Conservation (phyloP, 495 filamentous ascomycete genomes). For the Neurospora sp. region DNA sequence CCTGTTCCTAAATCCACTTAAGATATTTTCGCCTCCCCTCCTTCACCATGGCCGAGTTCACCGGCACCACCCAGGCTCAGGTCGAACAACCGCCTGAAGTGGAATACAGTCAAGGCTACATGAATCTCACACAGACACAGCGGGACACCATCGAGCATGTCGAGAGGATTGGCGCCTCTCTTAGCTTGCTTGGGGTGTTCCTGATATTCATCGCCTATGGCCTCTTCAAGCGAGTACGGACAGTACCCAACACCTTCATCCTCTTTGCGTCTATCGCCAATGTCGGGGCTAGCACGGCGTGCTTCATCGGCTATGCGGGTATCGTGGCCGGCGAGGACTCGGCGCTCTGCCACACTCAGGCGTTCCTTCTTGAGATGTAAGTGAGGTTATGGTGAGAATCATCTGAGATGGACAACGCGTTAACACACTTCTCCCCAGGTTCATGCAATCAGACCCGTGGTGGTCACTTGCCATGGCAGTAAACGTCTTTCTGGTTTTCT, state of each 20-base stretch:
- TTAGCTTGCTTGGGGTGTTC: constrained; percentile 59
- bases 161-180: constrained; percentile 37
- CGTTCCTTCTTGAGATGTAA: constrained; percentile 56
- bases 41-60: not conserved
- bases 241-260: constrained; percentile 73
- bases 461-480: constrained; percentile 70
- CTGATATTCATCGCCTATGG: constrained; percentile 65
- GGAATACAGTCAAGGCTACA: constrained; percentile 9
- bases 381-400: constrained; percentile 8
- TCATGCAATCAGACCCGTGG: constrained; percentile 49
- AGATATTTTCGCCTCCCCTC: constrained; percentile 1
- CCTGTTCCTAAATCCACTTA: constrained; percentile 8
- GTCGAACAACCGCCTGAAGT: not conserved
- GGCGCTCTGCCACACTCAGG: constrained; percentile 63
- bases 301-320: constrained; percentile 53
- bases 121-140: constrained; percentile 21
- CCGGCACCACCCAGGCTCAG: not conserved
- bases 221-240: constrained; percentile 48
- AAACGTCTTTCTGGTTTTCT: constrained; percentile 81
- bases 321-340: constrained; percentile 41
- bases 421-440: constrained; percentile 24
- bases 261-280: constrained; percentile 81
- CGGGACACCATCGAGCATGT: constrained; percentile 26
- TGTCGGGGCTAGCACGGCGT: constrained; percentile 64
- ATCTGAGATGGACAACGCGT: not conserved